Evolutionary conservation across 2,329 filamentous ascomycete genomes (phyloP).

Genomic region (Aspergillus udagawae): DNA sequence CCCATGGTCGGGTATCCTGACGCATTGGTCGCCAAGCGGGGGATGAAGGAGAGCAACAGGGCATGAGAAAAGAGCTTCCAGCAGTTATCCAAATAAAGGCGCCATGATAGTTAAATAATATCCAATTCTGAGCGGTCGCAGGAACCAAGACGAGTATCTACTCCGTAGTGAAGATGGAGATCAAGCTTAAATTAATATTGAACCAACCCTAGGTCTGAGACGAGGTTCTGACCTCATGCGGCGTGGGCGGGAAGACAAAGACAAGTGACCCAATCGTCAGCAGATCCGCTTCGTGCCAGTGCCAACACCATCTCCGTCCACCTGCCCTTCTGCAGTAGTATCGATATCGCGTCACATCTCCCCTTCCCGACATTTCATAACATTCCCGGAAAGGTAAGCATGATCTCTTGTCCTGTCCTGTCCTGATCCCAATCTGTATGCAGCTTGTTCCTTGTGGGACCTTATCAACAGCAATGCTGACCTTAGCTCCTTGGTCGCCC

Average conservation of each 20-base stretch:
- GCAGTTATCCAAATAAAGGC: conserved; percentile 15
- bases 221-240: conserved; percentile 2
- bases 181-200: not conserved
- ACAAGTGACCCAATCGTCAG: conserved; percentile 10
- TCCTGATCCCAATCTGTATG: not conserved
- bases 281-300: conserved; percentile 9
- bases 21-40: conserved; percentile 31
- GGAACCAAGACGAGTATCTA: not conserved
- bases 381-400: not conserved
- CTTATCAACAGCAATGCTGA: conserved; percentile 11
- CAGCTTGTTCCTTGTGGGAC: not conserved
- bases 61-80: conserved; percentile 1
- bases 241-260: not conserved
- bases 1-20: conserved; percentile 53
- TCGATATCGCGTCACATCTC: not conserved
- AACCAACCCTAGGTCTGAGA: not conserved
- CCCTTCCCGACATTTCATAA: not conserved
- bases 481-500: conserved; percentile 8
- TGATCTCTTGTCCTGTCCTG: not conserved
- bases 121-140: not conserved
- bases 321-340: not conserved
- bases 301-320: conserved; percentile 2
- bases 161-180: not conserved
- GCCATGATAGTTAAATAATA: conserved; percentile 14
- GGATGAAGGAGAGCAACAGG: conserved; percentile 41